These are phyloP conservation scores for Calonectria montana DNA, from an alignment of 2,329 filamentous ascomycete genomes.

Conservation along the genomic window DNA sequence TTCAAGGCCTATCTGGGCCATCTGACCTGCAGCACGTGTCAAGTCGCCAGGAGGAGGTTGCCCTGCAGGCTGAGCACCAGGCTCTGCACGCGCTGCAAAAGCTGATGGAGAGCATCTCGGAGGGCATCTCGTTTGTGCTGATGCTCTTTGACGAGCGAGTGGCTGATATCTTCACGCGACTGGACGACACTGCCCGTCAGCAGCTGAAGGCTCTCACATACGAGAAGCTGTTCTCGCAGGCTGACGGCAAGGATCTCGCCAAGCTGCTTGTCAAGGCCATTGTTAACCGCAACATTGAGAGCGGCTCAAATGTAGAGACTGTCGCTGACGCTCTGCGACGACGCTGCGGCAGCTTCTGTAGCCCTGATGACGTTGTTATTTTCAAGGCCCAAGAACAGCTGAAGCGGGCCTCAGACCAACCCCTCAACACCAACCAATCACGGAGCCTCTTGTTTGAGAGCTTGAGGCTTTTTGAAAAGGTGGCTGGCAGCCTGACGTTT, in stretches of 20 bases:
- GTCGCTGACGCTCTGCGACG: constrained; percentile 94
- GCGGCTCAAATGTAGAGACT: constrained; percentile 96
- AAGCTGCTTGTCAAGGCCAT: constrained; percentile 97
- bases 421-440: constrained; percentile 78
- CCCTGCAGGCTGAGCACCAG: constrained; percentile 93
- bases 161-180: constrained; percentile 83
- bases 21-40: constrained; percentile 82
- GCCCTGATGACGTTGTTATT: constrained; percentile 94
- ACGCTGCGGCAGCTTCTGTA: constrained; percentile 96
- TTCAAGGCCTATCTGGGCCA: constrained; percentile 93
- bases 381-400: constrained; percentile 98
- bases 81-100: constrained; percentile 88
- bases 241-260: constrained; percentile 85
- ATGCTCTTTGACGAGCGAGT: constrained; percentile 96
- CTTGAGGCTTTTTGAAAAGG: constrained; percentile 86
- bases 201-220: constrained; percentile 84
- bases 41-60: constrained; percentile 90
- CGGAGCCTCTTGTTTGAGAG: constrained; percentile 89
- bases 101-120: constrained; percentile 89
- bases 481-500: constrained; percentile 83
- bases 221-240: constrained; percentile 85
- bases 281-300: constrained; percentile 97
- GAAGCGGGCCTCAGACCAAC: constrained; percentile 86
- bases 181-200: constrained; percentile 77
- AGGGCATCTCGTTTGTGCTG: constrained; percentile 95